These are phyloP conservation scores for Hymenoscyphus linearis DNA, from an alignment of 2,329 filamentous ascomycete species.

Conservation along the genomic window DNA sequence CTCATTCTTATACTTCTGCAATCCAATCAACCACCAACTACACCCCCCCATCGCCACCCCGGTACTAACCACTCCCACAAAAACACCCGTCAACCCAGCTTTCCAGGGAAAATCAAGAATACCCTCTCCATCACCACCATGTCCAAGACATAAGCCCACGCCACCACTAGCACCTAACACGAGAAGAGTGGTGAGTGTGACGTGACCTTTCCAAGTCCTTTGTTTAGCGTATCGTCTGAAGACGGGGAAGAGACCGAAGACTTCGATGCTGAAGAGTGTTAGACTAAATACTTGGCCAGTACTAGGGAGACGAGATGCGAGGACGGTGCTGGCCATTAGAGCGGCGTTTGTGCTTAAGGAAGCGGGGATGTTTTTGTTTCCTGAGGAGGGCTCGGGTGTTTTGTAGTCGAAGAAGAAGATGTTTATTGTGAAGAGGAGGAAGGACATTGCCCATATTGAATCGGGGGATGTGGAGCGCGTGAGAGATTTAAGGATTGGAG, in stretches of 20 bases:
- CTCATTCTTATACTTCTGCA: slow-evolving; percentile 99
- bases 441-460: slow-evolving; percentile 96
- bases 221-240: slow-evolving; percentile 85
- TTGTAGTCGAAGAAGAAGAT: slow-evolving; percentile 98
- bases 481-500: slow-evolving; percentile 93
- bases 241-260: slow-evolving; percentile 96
- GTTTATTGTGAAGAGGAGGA: slow-evolving; percentile 89
- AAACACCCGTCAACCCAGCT: slow-evolving; percentile 53
- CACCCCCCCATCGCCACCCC: slow-evolving; percentile 83
- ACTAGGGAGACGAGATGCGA: slow-evolving; percentile 81
- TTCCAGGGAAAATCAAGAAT: slow-evolving; percentile 40
- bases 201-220: slow-evolving; percentile 75
- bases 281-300: slow-evolving; percentile 94
- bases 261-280: slow-evolving; percentile 93
- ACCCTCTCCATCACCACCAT: slow-evolving; percentile 48
- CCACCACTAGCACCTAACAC: slow-evolving; percentile 77
- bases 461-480: slow-evolving; percentile 88
- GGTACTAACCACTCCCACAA: slow-evolving; percentile 70
- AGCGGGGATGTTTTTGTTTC: slow-evolving; percentile 39
- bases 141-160: slow-evolving; percentile 56
- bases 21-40: slow-evolving; percentile 94
- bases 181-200: slow-evolving; percentile 67
- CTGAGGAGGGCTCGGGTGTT: slow-evolving; percentile 48
- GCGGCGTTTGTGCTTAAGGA: slow-evolving; percentile 89
- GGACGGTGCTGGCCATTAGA: slow-evolving; percentile 90